Evolutionary conservation across 2,329 filamentous ascomycete genomes (phyloP), one percentile per base, ranked within the genome.

Genomic region (Ciborinia camelliae): DNA sequence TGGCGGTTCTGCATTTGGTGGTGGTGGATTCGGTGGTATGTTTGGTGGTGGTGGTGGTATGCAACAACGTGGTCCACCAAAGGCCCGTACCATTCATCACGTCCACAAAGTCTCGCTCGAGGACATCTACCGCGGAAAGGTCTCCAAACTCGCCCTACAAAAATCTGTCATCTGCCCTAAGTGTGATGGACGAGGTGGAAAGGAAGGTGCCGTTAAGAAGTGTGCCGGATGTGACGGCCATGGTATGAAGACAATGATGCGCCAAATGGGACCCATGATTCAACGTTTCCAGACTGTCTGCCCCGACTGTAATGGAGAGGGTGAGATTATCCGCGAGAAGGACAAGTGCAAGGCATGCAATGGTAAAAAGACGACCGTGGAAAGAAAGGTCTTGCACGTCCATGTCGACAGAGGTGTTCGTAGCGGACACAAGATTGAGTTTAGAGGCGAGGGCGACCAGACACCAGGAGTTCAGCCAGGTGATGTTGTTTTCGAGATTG

Each of bases 211-310:
- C n/a, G 94, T 98, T 70, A 94, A 93, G 82, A 91, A 90, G 74
- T 99, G 95, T 80, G 76, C 86, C 48, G 90, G 92, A 75, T 99
- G 95, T 78, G 92, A 96, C 74, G 95, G 95, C 71, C 87, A 90
- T 69, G 95, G 95, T 79, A 97, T 97, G 91, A 98, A 98, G 90
- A 97, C 91, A 48, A 98, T 99, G 94, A 97, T 99, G 95, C 90
- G 96, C 77, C 95, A 99, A 81, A 98, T 99, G 93, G 95, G 95
- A 60, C 95, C 95, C 66, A 99, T 99, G 95, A 98, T 99, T 73
- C 96, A 99, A 82, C 91, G 95, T 65, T 99, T 99, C 87, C 95
- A 99, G 84, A 98, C 94, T 37, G 93, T 97, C 73, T 99, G 95
- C 85, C 91, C 93, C 35, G 96, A 99, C 81, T 99, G 95, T 78